Evolutionary conservation across 371 early-diverging fungal genomes (phyloP).

Genomic region (Apophysomyces ossiformis): DNA sequence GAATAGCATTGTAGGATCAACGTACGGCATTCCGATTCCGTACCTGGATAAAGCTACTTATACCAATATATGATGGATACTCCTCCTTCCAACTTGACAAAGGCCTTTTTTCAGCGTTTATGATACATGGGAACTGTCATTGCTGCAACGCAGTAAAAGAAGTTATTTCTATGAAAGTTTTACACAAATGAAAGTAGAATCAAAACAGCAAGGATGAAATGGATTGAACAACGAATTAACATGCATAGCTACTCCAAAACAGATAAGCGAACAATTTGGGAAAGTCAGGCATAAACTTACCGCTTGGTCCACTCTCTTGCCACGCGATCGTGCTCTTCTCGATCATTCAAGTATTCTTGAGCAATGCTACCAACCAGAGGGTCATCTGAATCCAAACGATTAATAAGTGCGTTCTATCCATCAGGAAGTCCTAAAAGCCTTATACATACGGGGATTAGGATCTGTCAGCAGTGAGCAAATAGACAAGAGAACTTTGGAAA

Average conservation of each 20-base stretch:
- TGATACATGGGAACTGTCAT: no score
- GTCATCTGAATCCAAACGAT: conserved; percentile 65
- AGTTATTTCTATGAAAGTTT: no score
- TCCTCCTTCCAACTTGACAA: no score
- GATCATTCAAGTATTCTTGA: conserved; percentile 85
- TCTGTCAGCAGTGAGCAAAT: conserved; percentile 98
- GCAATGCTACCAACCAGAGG: conserved; percentile 94
- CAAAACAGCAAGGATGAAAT: no score
- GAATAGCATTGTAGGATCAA: no score
- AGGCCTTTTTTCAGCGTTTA: no score
- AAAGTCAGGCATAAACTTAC: conserved; percentile 37
- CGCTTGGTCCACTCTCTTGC: conserved; percentile 94
- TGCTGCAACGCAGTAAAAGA: no score
- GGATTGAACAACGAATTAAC: no score
- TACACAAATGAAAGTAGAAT: no score
- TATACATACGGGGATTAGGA: conserved; percentile 86
- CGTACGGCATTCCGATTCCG: no score
- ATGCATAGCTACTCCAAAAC: background rate
- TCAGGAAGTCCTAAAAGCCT: background rate
- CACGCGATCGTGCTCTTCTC: conserved; percentile 89
- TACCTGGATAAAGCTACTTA: no score
- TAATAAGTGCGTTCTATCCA: background rate
- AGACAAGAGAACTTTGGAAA: conserved; percentile 96
- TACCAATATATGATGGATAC: no score
- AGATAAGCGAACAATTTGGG: background rate